These are phyloP conservation scores for Cetradonia linearis DNA, from an alignment of 495 filamentous ascomycete genomes.

Conservation along the genomic window DNA sequence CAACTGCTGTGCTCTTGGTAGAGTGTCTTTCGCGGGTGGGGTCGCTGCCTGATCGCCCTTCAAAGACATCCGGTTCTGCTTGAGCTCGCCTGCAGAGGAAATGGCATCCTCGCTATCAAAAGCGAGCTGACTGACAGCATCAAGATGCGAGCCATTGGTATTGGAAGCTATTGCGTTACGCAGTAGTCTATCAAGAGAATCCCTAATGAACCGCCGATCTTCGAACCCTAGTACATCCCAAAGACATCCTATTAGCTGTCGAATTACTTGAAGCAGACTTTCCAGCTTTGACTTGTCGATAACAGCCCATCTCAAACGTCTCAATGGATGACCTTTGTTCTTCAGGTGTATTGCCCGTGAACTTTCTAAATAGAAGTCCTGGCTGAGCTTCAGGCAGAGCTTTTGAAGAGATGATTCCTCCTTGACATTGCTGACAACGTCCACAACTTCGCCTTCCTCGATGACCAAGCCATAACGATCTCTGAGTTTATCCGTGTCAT, in stretches of 20 bases:
- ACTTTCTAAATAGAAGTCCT: not conserved
- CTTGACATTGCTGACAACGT: too few relatives aligned
- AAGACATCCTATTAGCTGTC: slow-evolving; percentile 14
- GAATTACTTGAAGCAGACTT: slow-evolving; percentile 20
- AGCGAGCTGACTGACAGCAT: not conserved
- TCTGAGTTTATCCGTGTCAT: slow-evolving; percentile 5
- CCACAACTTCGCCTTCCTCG: too few relatives aligned
- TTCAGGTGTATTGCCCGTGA: not conserved
- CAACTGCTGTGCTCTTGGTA: not conserved
- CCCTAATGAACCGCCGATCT: slow-evolving; percentile 5
- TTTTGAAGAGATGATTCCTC: too few relatives aligned
- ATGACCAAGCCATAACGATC: not conserved
- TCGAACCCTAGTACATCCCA: slow-evolving; percentile 5
- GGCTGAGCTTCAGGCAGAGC: too few relatives aligned
- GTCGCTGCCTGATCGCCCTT: not conserved
- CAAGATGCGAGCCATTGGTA: slow-evolving; percentile 2
- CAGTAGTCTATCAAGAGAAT: not conserved
- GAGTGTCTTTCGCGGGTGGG: not conserved
- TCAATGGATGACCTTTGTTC: slow-evolving; percentile 10
- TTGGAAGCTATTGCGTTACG: slow-evolving; percentile 6
- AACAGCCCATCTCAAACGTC: slow-evolving; percentile 24
- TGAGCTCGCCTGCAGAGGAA: slow-evolving; percentile 1
- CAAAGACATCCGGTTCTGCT: not conserved
- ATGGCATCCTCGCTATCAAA: slow-evolving; percentile 2
- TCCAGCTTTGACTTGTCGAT: slow-evolving; percentile 24